Evolutionary conservation across 2,329 filamentous ascomycete species (phyloP), one percentile per base, ranked within the genome.

Genomic region (Mariannaea sp.): DNA sequence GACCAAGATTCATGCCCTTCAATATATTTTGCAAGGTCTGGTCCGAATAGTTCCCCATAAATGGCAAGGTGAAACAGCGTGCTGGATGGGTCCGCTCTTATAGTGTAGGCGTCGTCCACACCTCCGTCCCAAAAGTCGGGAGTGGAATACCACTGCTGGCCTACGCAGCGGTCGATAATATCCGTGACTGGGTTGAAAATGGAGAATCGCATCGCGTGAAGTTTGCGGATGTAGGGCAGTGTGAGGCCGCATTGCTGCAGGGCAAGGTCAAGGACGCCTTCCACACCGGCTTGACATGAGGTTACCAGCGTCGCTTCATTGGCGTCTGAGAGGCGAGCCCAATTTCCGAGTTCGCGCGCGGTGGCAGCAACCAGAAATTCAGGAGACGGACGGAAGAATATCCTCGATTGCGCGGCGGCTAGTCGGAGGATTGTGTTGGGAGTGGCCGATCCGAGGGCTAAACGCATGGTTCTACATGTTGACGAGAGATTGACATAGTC

Each of bases 141-240:
- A 13, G 26, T 35, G 5, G 22, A 7, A 16, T 49, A 54, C 51
- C 51, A 54, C 32, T 54, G 39, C 1, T 30, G 2, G 14, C 51
- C 51, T 10, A 49, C 51, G 32, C 44, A 49, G 14, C 39, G 44
- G 39, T 54, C 51, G 33, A 54, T 49, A 24, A 49, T 44, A n/a
- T 54, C 12, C 1, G 45, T 16, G 22, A 45, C 39, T 4, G 51
- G 51, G 39, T 54, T 54, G 38, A 54, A 17, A 3, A 54, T 27
- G 19, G 51, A 49, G 22, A 54, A 49, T 19, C 51, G 51, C 38
- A 44, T 30, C 5, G 17, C 39, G 26, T 54, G 26, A 8, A 54
- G 51, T 32, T 54, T 30, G 32, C 51, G 51, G 24, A 54, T 49
- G n/a, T 45, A 39, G 12, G 16, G n/a, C 26, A 54, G 16, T 3